These are phyloP conservation scores for Fraxinus cuspidata DNA, from an alignment of 257 asterid species.

Conservation along the genomic window DNA sequence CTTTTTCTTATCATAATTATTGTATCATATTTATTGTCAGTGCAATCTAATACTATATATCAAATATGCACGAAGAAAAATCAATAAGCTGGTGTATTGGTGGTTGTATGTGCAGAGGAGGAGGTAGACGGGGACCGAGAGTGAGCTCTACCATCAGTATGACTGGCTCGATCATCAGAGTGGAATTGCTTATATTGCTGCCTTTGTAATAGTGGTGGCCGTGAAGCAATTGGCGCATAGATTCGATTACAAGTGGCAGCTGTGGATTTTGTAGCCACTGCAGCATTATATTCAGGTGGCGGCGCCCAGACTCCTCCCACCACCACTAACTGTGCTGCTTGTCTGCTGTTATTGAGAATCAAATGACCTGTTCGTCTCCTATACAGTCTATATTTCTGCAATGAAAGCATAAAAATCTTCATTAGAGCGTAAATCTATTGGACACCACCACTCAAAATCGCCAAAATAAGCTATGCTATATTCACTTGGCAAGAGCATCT, in stretches of 20 bases:
- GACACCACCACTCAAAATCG: no score
- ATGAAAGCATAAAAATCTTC: background rate
- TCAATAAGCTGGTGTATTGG: slow-evolving; percentile 39
- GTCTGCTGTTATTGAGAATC: slow-evolving; percentile 25
- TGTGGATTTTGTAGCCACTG: slow-evolving; percentile 10
- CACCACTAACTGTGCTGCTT: slow-evolving; percentile 32
- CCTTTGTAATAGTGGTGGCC: slow-evolving; percentile 41
- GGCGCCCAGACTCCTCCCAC: slow-evolving; percentile 46
- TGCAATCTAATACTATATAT: no score
- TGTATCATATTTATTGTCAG: no score
- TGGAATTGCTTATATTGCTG: slow-evolving; percentile 18
- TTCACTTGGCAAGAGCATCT: no score
- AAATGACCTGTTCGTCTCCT: slow-evolving; percentile 51
- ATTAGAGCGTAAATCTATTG: no score
- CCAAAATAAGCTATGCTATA: no score
- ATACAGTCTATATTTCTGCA: slow-evolving; percentile 64
- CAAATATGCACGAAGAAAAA: background rate
- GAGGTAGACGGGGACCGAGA: slow-evolving; percentile 48
- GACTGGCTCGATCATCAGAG: slow-evolving; percentile 27
- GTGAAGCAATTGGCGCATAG: slow-evolving; percentile 60
- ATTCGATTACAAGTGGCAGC: slow-evolving; percentile 43
- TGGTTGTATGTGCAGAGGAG: slow-evolving; percentile 50
- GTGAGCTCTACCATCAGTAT: slow-evolving; percentile 29
- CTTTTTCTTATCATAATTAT: no score
- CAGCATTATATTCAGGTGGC: slow-evolving; percentile 24